Evolutionary conservation across 345 rosid genomes (phyloP).

Genomic region (Euphorbia tirucalli): DNA sequence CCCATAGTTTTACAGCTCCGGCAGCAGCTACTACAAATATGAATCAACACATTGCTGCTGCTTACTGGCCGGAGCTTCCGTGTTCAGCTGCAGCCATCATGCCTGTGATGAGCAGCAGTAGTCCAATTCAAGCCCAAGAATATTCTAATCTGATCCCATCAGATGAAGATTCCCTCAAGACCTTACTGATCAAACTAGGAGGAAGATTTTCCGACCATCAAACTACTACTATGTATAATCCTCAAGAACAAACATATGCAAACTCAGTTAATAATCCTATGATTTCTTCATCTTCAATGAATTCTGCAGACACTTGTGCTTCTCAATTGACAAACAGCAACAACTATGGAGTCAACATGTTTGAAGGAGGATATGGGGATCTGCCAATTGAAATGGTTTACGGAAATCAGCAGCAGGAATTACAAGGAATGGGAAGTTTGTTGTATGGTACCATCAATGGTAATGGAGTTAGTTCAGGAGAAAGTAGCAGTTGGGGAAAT

Average conservation of each 20-base stretch:
- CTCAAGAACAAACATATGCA: conserved; percentile 25
- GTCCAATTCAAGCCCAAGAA: conserved; percentile 19
- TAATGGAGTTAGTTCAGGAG: conserved; percentile 42
- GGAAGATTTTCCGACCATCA: conserved; percentile 41
- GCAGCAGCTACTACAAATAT: background rate
- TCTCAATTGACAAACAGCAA: conserved; percentile 34
- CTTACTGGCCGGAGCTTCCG: conserved; percentile 35
- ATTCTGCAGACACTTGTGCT: conserved; percentile 29
- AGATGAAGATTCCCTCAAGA: conserved; percentile 45
- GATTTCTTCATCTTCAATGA: conserved; percentile 32
- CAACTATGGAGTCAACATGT: conserved; percentile 19
- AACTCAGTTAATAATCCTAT: conserved; percentile 17
- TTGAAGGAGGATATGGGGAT: conserved; percentile 43
- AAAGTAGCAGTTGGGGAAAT: conserved; percentile 59
- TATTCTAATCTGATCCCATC: conserved; percentile 17
- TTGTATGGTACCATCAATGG: no score
- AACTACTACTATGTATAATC: background rate
- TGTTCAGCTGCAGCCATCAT: conserved; percentile 11
- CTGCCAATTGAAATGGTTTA: conserved; percentile 22
- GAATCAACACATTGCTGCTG: conserved; percentile 19
- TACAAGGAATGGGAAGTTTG: conserved; percentile 26
- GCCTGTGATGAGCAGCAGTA: conserved; percentile 9
- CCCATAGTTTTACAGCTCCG: conserved; percentile 20
- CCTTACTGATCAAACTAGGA: conserved; percentile 38
- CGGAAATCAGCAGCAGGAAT: conserved; percentile 15